phyloP scores from a whole-genome alignment of 345 rosid genomes.

The Camelina sativa region DNA sequence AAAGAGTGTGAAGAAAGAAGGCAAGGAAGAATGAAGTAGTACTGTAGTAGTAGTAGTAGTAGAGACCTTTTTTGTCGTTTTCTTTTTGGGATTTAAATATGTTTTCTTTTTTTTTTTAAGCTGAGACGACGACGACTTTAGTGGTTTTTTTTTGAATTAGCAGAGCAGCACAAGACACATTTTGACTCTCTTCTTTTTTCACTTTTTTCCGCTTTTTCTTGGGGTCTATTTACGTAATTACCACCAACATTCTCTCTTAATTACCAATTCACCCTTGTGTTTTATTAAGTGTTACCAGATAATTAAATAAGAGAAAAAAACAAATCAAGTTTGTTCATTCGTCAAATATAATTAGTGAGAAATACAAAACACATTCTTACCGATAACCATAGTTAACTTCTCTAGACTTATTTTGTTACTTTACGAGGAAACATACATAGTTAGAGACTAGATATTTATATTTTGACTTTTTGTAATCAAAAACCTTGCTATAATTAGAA shows the following conservation, averaged over 20 bases:
- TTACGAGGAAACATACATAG: neutral
- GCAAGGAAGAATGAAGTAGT: slow-evolving; percentile 3
- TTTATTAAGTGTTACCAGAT: slow-evolving; percentile 1
- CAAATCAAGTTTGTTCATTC: neutral
- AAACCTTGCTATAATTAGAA: slow-evolving; percentile 33
- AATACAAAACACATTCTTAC: neutral
- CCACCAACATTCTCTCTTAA: slow-evolving; percentile 25
- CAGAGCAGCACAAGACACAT: slow-evolving; percentile 26
- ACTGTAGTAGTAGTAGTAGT: neutral
- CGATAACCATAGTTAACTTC: neutral
- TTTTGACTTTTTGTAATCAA: slow-evolving; percentile 12
- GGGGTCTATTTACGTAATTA: slow-evolving; percentile 3
- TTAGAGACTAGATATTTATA: neutral
- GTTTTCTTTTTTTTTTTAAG: slow-evolving; percentile 38
- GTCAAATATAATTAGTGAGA: neutral
- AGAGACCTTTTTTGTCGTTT: slow-evolving; percentile 35
- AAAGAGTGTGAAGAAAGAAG: slow-evolving; percentile 27
- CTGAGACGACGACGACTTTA: slow-evolving; percentile 43
- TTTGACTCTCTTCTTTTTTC: slow-evolving; percentile 30
- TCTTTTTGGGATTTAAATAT: slow-evolving; percentile 47
- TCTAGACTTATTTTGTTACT: neutral
- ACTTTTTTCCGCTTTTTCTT: slow-evolving; percentile 8
- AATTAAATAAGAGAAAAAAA: no score
- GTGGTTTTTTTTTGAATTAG: slow-evolving; percentile 40
- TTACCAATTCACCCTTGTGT: slow-evolving; percentile 31